Base-by-base conservation (phyloP, 257 asterid genomes). In the Nicotiana tabacum region DNA sequence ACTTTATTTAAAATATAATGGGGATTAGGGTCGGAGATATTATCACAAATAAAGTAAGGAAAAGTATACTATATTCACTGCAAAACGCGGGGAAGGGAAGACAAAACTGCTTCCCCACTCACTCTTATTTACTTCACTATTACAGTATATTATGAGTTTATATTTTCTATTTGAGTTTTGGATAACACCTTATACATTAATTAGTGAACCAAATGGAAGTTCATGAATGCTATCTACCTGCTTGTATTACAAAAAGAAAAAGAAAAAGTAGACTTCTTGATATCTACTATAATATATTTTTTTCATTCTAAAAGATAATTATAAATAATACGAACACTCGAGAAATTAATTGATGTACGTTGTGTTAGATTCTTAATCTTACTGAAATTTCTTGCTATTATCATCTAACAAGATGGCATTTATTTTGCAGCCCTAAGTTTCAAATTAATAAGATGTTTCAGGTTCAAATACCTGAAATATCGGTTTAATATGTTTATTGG, bases 61-160 rank as follows among this genome's bases (percentile, higher is more conserved):
- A 61, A 24, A 61, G 24, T 61, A 30, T 15, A 53, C 13, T 48
- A 76, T 51, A 76, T 51, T 76, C 64, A 13, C 27, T 4, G 46
- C 35, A 24, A 76, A 76, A 76, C 80, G 80, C 53, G 80, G 80
- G 80, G 64, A 76, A 76, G 64, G 64, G 46, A 51, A 16, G 43
- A 51, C 62, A 76, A 6, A 76, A 76, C 64, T 76, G 80, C 80
- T 29, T 76, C 64, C 16, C 80, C 80, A 76, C 80, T 76, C 46
- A 76, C 64, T 51, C 80, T 27, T 76, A n/a, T 24, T 9, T 21
- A 74, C 9, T 51, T 15, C 83, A 43, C 9, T 43, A 43, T 43
- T 43, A 39, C 6, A 7, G 2, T 8, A 43, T 43, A 8, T 43
- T 43, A 43, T 9, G 51, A 43, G 51, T 43, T 43, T 43, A 43